Evolutionary conservation across 768 basidiomycete genomes (phyloP).

Genomic region (Tylopilus balloui): DNA sequence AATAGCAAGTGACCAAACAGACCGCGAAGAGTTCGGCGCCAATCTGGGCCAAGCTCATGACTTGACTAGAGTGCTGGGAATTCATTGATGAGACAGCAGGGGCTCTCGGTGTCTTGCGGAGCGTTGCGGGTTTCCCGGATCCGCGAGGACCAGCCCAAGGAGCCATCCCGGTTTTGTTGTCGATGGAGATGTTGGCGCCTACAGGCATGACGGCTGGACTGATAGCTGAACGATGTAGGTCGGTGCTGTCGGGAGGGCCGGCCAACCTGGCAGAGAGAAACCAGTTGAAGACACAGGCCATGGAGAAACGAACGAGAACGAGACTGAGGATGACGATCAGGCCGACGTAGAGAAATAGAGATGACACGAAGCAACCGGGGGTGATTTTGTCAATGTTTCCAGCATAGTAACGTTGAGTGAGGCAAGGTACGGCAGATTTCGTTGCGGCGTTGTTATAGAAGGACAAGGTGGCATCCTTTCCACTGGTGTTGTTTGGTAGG

Average conservation of each 20-base stretch:
- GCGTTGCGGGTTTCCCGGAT: constrained; percentile 47
- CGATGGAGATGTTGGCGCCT: constrained; percentile 90
- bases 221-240: constrained; percentile 79
- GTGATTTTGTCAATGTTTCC: constrained; percentile 97
- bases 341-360: constrained; percentile 84
- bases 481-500: constrained; percentile 44
- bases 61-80: constrained; percentile 39
- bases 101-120: constrained; percentile 34
- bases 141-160: constrained; percentile 77
- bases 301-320: constrained; percentile 86
- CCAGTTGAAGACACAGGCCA: constrained; percentile 98
- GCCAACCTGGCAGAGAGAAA: constrained; percentile 83
- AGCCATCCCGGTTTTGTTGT: constrained; percentile 88
- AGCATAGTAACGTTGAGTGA: constrained; percentile 81
- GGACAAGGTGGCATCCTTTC: constrained; percentile 87
- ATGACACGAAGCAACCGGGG: constrained; percentile 91
- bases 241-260: constrained; percentile 63
- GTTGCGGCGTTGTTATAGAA: constrained; percentile 72
- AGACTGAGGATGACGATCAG: constrained; percentile 88
- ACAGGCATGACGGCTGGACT: constrained; percentile 95
- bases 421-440: constrained; percentile 68
- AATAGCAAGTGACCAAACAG: constrained; percentile 96
- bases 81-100: constrained; percentile 37
- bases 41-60: constrained; percentile 82
- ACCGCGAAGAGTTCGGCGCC: constrained; percentile 94